Conservation (phyloP, 2,329 filamentous ascomycete genomes). For the Cadophora sp. region DNA sequence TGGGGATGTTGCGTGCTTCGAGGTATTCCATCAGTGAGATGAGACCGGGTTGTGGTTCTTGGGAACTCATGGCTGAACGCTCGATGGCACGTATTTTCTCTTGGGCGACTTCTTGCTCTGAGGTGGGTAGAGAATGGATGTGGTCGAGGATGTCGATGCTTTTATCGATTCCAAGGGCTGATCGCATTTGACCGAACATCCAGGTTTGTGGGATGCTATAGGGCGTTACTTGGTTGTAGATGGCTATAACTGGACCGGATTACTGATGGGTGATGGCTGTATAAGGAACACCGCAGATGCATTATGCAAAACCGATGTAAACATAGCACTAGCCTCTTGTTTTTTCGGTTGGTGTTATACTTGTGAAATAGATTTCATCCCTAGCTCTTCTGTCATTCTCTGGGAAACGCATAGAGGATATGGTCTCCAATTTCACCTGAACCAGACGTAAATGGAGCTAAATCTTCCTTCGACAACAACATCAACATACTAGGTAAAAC, state of each 20-base stretch:
- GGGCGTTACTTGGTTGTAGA: not conserved
- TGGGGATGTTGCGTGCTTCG: conserved; percentile 68
- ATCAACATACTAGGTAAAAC: too few relatives aligned
- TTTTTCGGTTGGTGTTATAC: not conserved
- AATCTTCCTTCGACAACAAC: too few relatives aligned
- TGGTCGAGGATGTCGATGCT: conserved; percentile 86
- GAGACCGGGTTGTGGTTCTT: conserved; percentile 84
- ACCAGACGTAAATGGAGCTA: too few relatives aligned
- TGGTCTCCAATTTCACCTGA: too few relatives aligned
- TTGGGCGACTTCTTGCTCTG: conserved; percentile 68
- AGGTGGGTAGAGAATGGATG: conserved; percentile 74
- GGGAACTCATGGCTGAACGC: conserved; percentile 77
- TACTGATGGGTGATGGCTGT: not conserved
- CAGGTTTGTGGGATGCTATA: conserved; percentile 85
- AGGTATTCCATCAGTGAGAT: conserved; percentile 82
- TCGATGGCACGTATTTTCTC: conserved; percentile 81
- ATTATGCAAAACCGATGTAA: not conserved
- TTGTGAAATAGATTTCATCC: too few relatives aligned
- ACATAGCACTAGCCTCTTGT: not conserved
- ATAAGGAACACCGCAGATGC: not conserved
- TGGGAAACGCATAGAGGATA: too few relatives aligned
- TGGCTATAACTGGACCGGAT: too few relatives aligned
- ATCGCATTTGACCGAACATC: conserved; percentile 92
- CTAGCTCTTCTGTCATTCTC: too few relatives aligned
- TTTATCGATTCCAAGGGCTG: conserved; percentile 74